Percentiles rank a stretch among this genome's conserved stretches.
Evolutionary conservation across 345 rosid species (phyloP).

Genomic region (Carallia pectinifolia): DNA sequence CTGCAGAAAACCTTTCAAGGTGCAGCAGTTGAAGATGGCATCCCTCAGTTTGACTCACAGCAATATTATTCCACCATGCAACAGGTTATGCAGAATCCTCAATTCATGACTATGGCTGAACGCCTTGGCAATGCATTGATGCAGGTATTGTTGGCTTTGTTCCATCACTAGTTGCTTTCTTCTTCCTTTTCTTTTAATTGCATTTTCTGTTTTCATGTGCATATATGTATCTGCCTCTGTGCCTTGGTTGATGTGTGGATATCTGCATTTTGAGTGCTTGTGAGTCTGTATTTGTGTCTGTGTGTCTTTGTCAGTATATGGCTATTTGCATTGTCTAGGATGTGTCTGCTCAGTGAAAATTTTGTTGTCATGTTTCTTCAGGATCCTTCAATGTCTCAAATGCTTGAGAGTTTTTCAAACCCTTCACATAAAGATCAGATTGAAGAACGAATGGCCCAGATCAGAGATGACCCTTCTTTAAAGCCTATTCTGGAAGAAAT

Average conservation of each 20-base stretch:
- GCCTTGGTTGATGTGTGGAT: background rate
- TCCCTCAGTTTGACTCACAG: constrained; percentile 71
- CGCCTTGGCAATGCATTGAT: constrained; percentile 84
- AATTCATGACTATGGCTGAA: constrained; percentile 93
- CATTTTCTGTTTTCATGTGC: background rate
- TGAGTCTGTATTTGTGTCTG: background rate
- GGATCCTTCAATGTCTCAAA: constrained; percentile 98
- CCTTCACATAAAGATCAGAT: constrained; percentile 80
- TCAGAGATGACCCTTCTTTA: constrained; percentile 85
- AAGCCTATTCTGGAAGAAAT: constrained; percentile 90
- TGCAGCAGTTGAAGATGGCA: constrained; percentile 44
- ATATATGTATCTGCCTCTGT: background rate
- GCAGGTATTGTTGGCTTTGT: constrained; percentile 48
- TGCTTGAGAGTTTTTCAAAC: constrained; percentile 78
- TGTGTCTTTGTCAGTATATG: background rate
- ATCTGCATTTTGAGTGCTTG: background rate
- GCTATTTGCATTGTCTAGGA: background rate
- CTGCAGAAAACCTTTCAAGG: constrained; percentile 75
- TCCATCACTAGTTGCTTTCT: background rate
- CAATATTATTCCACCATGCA: constrained; percentile 81
- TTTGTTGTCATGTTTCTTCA: constrained; percentile 23
- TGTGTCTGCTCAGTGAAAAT: constrained; percentile 11
- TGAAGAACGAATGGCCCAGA: constrained; percentile 79
- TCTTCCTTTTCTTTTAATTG: background rate
- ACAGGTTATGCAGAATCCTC: constrained; percentile 98